Base-by-base conservation (phyloP, 78 protist species). In the Guillardia theta region DNA sequence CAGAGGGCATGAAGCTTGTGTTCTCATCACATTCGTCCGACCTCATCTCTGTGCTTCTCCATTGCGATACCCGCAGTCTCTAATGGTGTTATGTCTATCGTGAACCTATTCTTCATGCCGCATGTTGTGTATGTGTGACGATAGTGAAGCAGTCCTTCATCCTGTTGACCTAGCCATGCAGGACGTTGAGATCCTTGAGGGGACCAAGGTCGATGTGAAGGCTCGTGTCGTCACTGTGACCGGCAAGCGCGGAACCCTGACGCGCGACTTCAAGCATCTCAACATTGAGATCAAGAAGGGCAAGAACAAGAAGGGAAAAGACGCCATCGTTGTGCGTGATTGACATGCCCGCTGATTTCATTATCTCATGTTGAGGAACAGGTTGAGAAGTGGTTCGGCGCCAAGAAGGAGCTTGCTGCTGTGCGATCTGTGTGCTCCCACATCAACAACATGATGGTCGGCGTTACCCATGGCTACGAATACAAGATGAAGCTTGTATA, bases 401-500 rank as follows among this genome's bases (percentile, higher is more conserved):
- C 48, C 95, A 88, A 96, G 93, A 98, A 98, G 96, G 94, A 96
- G 83, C 44, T 94, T 41, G 98, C 99, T 50, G 78, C 96, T 90
- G 93, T 99, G 95, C 97, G 98, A 93, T 96, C 99, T 48, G 90
- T 96, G 58, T 22, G 92, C 95, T 64, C 98, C 4, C 99, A 97
- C 98, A 96, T 99, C 64, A 53, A 94, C 93, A 99, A 99, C 97
- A 97, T 99, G 99, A 96, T 99, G 88, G 97, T 96, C 76, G 99
- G 99, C 95, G 99, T 99, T 47, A 97, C 98, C 93, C 95, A 96
- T 94, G 99, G 99, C 44, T 99, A 88, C 98, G 92, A 95, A 94
- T 99, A 98, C 99, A 98, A 96, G 96, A 98, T 99, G 99, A 96
- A 98, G 78, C 95, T 96, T 62, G 99, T 98, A 92, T 99, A 98